These are phyloP conservation scores for Sclerotiophoma versabilis DNA, from an alignment of 2,329 filamentous ascomycete species.

Conservation along the genomic window DNA sequence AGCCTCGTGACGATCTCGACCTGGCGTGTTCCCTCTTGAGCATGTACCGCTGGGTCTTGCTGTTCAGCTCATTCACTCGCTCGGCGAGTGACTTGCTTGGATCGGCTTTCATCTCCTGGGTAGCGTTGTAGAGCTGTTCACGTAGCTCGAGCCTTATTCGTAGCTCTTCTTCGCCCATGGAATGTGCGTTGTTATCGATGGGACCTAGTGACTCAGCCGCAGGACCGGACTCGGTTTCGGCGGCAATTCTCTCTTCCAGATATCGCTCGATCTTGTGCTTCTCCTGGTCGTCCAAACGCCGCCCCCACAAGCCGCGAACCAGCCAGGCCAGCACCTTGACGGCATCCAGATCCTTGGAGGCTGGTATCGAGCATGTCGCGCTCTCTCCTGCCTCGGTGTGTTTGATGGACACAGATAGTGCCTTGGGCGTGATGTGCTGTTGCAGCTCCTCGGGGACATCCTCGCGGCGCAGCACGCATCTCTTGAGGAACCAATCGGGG, in stretches of 20 bases:
- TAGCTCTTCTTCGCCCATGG: slow-evolving; percentile 16
- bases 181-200: slow-evolving; percentile 12
- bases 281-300: slow-evolving; percentile 31
- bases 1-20: slow-evolving; percentile 16
- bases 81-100: slow-evolving; percentile 21
- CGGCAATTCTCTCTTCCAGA: slow-evolving; percentile 22
- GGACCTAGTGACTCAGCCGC: slow-evolving; percentile 3
- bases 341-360: slow-evolving; percentile 26
- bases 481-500: slow-evolving; percentile 64
- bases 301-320: slow-evolving; percentile 33
- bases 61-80: slow-evolving; percentile 19
- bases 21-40: slow-evolving; percentile 26
- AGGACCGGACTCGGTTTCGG: neutral
- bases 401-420: slow-evolving; percentile 34
- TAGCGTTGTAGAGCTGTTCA: slow-evolving; percentile 12
- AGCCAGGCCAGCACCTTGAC: slow-evolving; percentile 34
- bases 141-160: slow-evolving; percentile 10
- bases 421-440: slow-evolving; percentile 16
- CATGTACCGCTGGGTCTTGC: slow-evolving; percentile 24
- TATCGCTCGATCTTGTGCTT: slow-evolving; percentile 33
- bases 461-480: slow-evolving; percentile 57
- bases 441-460: slow-evolving; percentile 27
- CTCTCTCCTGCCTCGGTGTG: slow-evolving; percentile 35
- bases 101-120: slow-evolving; percentile 22
- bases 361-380: slow-evolving; percentile 31